Evolutionary conservation across 305 asterid genomes (phyloP), one percentile per base, ranked within the genome.

Genomic region (Stenogyne calaminthoides): DNA sequence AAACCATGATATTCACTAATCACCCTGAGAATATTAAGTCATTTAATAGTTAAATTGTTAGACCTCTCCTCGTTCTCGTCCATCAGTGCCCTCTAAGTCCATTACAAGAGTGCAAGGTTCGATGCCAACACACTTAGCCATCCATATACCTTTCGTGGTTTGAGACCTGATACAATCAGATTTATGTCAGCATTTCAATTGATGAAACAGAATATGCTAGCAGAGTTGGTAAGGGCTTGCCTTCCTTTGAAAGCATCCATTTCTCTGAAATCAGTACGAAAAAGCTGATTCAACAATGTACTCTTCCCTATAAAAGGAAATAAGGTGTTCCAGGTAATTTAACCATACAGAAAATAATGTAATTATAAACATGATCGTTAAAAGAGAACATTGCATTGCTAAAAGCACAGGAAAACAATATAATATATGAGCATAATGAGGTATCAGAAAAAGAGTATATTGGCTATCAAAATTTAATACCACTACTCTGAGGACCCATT

Each of bases 51-150:
- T 56, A 76, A 34, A 32, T 51, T 60, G 72, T 60, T 52, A 75
- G 49, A 95, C 99, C 99, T 95, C 99, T 85, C 98, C 99, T 76
- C 99, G 87, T 82, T 95, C 99, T 88, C 98, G 90, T 83, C 99
- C 99, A 86, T 95, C 99, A 34, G 97, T 92, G 72, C 99, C 99
- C 92, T 95, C 99, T 69, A 95, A 81, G 78, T 95, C 99, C 99
- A 95, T 95, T 46, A 95, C 97, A 57, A 95, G 79, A 29, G 98
- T 92, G 83, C 94, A 86, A 67, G 97, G 99, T 70, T 90, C 97
- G 55, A 95, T 90, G 73, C 98, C 99, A 71, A 79, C 93, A 84
- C 97, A 88, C 18, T 82, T 88, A 46, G 96, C 99, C 97, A 90
- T 67, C 99, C 99, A 95, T 66, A 95, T 89, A 62, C 99, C 99